These are phyloP conservation scores for Phylloporus arenicola DNA, from an alignment of 768 basidiomycete genomes.

Conservation along the genomic window DNA sequence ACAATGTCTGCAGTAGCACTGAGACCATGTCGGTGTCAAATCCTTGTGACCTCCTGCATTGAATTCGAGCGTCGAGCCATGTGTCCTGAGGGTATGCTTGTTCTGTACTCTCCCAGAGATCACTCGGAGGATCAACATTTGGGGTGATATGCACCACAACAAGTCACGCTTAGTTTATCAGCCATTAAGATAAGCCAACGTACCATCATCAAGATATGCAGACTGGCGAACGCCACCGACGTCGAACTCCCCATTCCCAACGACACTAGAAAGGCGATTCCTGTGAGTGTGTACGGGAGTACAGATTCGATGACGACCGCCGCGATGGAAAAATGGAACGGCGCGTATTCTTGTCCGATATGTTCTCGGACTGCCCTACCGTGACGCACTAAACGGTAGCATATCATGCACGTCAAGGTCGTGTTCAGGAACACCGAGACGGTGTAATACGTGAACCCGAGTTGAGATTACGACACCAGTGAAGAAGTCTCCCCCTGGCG, in stretches of 20 bases:
- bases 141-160: conserved; percentile 25
- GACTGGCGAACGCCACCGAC: conserved; percentile 6
- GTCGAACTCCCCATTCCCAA: conserved; percentile 12
- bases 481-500: conserved; percentile 18
- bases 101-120: conserved; percentile 12
- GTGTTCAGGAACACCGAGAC: conserved; percentile 14
- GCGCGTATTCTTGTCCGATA: conserved; percentile 16
- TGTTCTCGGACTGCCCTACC: not conserved
- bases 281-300: conserved; percentile 21
- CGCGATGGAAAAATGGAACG: conserved; percentile 10
- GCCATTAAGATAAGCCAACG: not conserved
- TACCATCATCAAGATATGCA: conserved; percentile 22
- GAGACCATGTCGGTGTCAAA: not conserved
- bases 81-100: not conserved
- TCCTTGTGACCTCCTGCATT: not conserved
- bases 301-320: conserved; percentile 20
- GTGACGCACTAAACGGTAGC: conserved; percentile 14
- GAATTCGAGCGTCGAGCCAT: conserved; percentile 10
- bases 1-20: not conserved
- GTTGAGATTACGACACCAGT: conserved; percentile 1
- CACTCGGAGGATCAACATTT: conserved; percentile 23
- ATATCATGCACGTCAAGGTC: conserved; percentile 20
- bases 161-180: not conserved
- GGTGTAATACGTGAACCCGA: conserved; percentile 18
- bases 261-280: conserved; percentile 21